phyloP scores from a whole-genome alignment of 768 basidiomycete genomes.

The Melanogaster broomeanus region DNA sequence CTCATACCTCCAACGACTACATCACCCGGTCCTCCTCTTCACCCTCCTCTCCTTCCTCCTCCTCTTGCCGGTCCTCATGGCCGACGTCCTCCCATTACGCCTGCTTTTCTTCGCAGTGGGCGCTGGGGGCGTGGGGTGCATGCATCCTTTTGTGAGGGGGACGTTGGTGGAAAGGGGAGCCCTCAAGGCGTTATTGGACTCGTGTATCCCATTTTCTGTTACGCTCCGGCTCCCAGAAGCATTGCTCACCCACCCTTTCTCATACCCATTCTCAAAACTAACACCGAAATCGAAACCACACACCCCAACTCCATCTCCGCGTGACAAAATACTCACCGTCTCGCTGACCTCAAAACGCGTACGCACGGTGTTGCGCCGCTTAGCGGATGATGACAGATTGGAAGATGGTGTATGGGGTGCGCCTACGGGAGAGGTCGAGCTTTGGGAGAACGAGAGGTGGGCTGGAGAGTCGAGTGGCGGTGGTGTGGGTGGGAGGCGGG shows the following conservation, averaged over 20 bases:
- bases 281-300: not conserved
- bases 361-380: conserved; percentile 32
- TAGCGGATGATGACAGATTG: conserved; percentile 67
- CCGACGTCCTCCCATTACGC: conserved; percentile 47
- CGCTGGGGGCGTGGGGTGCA: conserved; percentile 7
- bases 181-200: too few relatives aligned
- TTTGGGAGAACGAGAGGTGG: conserved; percentile 83
- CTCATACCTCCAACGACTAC: conserved; percentile 4
- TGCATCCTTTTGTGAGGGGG: not conserved
- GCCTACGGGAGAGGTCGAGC: conserved; percentile 67
- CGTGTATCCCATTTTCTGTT: too few relatives aligned
- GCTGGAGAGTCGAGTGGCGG: conserved; percentile 17
- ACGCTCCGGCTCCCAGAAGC: too few relatives aligned
- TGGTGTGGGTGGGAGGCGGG: conserved; percentile 3
- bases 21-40: conserved; percentile 36
- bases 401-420: conserved; percentile 64
- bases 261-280: conserved; percentile 5
- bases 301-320: not conserved
- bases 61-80: conserved; percentile 42
- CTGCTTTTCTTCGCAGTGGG: conserved; percentile 40
- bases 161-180: too few relatives aligned
- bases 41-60: conserved; percentile 46
- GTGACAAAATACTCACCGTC: conserved; percentile 12
- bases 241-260: too few relatives aligned
- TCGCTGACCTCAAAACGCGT: conserved; percentile 21